Base-by-base conservation (phyloP, 2,329 filamentous ascomycete species). In the Emericellopsis cladophorae region DNA sequence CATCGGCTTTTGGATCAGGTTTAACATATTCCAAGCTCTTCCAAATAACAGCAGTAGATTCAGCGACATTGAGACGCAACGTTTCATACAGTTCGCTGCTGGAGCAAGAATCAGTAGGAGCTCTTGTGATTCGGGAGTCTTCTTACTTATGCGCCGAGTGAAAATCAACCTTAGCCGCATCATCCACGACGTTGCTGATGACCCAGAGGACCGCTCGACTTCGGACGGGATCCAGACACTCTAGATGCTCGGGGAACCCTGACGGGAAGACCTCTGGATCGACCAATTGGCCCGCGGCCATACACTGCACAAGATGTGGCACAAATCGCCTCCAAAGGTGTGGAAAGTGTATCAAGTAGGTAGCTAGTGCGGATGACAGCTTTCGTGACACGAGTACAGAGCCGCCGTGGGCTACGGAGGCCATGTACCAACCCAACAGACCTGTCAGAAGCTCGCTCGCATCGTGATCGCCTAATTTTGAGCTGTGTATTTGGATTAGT, bases 291-390 rank as follows among this genome's bases (percentile, higher is more conserved):
- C 46, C 44, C 33, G 52, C 51, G 21, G 51, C 70, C 15, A 84
- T 64, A 42, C 75, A 82, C 42, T 72, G 64, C 10, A 49, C 46
- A 31, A 86, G 60, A 51, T 83, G 79, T 31, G 67, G 68, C 29
- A 87, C 57, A 45, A 79, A 84, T 39, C 62, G 63, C n/a, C 67
- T 64, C 82, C 84, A 90, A 6, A 73, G 64, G 10, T 69, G 62
- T 10, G 82, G 75, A 45, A 84, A 83, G 43, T 81, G 81, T 26
- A 85, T 67, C 52, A 84, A 88, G 53, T 81, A 87, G 16, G 81
- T 81, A 14, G 82, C 80, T 7, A 90, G 62, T 7, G 83, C 82
- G n/a, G 82, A 81, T 48, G 81, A 84, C 21, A 90, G 67, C 60
- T 92, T 92, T 49, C 77, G 76, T 16, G 76, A 67, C 7, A 87